Evolutionary conservation across 163 green algal genomes (phyloP), one percentile per base, ranked within the genome.

Genomic region (Prototheca stagnorum): DNA sequence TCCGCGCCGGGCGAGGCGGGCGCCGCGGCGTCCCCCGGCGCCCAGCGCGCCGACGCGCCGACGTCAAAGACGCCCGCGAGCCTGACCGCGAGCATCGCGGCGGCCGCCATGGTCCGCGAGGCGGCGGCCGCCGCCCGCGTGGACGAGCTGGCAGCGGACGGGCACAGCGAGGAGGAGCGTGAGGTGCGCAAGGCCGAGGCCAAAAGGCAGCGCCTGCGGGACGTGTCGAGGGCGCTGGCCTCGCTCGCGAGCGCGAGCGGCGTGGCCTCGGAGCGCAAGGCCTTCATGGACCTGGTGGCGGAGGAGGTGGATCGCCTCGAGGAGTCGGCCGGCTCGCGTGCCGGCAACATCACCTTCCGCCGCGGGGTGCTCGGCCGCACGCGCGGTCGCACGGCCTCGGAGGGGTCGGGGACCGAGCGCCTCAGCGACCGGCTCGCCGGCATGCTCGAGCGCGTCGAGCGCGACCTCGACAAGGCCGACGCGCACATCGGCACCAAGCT

Each of bases 201-300:
- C 23, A 74, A 72, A 44, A 62, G 78, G 55, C 35, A 62, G n/a
- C 58, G 57, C 28, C 75, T 82, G 66, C 72, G 67, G 54, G 74
- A 74, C 29, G 71, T 82, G 44, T 58, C 78, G 42, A 61, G 47
- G 62, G 78, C 80, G 2, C 61, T 92, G 47, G 67, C 79, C 14
- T 68, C 78, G 17, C 64, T 92, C 51, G 73, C 81, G 14, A 72
- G 57, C 21, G 67, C 47, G 25, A 75, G 57, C 23, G 78, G 77
- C 21, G 81, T 93, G 20, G 64, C 65, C 22, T 69, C 58, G 22
- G 82, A 93, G 72, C 74, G 82, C 24, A 62, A 65, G 28, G 47
- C 68, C 35, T 93, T 93, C 71, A 84, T 93, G 82, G 57, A 82
- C 27, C 63, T 93, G 48, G 77, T 92, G 44, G 60, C 67, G 20